Evolutionary conservation across 2,329 filamentous ascomycete genomes (phyloP), one percentile per base, ranked within the genome.

Genomic region (Verticillium albo-atrum): DNA sequence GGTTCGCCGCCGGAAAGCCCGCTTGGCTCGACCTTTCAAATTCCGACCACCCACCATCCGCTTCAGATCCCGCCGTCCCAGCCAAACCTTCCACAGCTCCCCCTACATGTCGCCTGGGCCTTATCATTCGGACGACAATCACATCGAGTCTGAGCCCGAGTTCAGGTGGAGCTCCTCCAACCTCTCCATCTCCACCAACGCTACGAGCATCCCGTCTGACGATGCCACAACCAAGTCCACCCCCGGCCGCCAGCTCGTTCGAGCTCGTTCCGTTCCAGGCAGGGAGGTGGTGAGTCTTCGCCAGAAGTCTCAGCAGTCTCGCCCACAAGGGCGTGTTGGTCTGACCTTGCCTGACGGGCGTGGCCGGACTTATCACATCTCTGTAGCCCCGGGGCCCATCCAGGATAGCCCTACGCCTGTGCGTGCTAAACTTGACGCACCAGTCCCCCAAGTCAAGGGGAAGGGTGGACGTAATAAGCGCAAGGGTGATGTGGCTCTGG

Each of bases 41-140:
- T 63, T 63, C 58, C 62, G 62, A 32, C 62, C 62, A 9, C 62
- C 62, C 34, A 50, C 61, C 17, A 56, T 63, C 12, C 60, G 61
- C 42, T 62, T 56, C 57, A 56, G 62, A 4, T 35, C 42, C 47
- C 56, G 57, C 34, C 59, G 30, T 27, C 57, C 57, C 12, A 56
- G 58, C n/a, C 60, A 62, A 23, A 42, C 58, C 20, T 12, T 47
- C 1, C n/a, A 47, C 42, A 54, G 54, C 53, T 47, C 54, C 9
- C 61, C 61, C n/a, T 63, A 60, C 57, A 61, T 57, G 27, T 59
- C 59, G 17, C 58, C 60, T 6, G 58, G n/a, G 17, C 30, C 25
- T 6, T 62, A 62, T 35, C 57, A 57, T 2, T 62, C 62, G 6
- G 62, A 57, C n/a, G 62, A 63, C 14, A 61, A 63, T 12, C 56